Base-by-base conservation (phyloP, 805 yeast species). In the Kazachstania bromeliacearum region DNA sequence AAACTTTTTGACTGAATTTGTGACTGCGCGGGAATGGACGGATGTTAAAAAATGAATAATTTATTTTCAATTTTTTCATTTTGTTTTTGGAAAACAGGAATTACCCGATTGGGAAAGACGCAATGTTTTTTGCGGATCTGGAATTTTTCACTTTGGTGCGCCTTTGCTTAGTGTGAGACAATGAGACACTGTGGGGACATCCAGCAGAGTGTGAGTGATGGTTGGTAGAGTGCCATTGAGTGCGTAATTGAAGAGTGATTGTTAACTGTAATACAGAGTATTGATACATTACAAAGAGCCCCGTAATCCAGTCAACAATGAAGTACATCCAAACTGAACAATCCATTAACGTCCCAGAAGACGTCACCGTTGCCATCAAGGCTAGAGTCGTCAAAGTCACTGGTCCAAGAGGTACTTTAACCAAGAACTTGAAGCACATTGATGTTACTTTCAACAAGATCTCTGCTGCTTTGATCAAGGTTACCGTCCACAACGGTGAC, bases 401-500 rank as follows among this genome's bases (percentile, higher is more conserved):
- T 60, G 98, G 98, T 57, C 98, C 98, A 73, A 88, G 97, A 76
- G 98, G 98, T 71, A 73, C 75, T 53, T 75, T 89, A 65, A 64
- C 68, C 73, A 89, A 92, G 80, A 75, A 82, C 75, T 76, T 89
- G 66, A 78, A 80, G 66, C 98, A 92, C 75, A 79, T 92, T 60
- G 85, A 89, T 67, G 95, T 92, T 57, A 80, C 96, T 55, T 89
- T 92, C 81, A 57, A 67, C 62, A 85, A 88, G 75, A 63, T 83
- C 50, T 66, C 69, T 63, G 71, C 75, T 14, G 12, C 27, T 25
- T 19, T 36, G 59, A 73, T 92, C 71, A 83, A 81, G 73, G 77
- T 92, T 66, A 75, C 87, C 57, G 96, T 92, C 55, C 94, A 83
- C 81, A 85, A 89, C 68, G 98, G 97, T 75, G 95, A 85, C 83